Conservation (phyloP, 2,329 filamentous ascomycete species). For the Epichloe coenophiala region DNA sequence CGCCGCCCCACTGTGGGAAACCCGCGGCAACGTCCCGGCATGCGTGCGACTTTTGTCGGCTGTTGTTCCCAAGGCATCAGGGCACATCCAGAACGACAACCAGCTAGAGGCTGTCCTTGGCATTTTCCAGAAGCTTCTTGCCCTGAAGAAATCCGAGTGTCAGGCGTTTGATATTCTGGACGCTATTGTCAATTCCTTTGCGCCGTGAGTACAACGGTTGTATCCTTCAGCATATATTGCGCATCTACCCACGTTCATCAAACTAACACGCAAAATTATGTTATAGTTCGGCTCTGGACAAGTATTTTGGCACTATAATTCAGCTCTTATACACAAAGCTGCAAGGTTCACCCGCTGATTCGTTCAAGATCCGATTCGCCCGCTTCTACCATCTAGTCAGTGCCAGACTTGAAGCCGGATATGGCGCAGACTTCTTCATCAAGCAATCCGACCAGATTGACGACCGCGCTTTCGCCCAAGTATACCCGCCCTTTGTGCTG, state of each 20-base stretch:
- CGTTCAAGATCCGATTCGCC: slow-evolving; percentile 74
- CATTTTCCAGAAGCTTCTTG: slow-evolving; percentile 85
- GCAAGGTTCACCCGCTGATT: slow-evolving; percentile 57
- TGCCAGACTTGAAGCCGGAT: slow-evolving; percentile 62
- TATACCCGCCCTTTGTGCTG: slow-evolving; percentile 80
- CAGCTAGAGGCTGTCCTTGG: slow-evolving; percentile 82
- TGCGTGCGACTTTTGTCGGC: slow-evolving; percentile 73
- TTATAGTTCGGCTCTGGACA: slow-evolving; percentile 48
- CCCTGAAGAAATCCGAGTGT: slow-evolving; percentile 69
- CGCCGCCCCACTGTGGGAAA: slow-evolving; percentile 76
- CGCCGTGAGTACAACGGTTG: slow-evolving; percentile 42
- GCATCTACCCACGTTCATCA: background rate
- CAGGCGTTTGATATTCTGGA: slow-evolving; percentile 88
- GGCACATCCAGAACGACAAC: slow-evolving; percentile 61
- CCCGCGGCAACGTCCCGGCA: slow-evolving; percentile 82
- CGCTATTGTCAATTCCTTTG: slow-evolving; percentile 58
- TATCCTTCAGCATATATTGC: background rate
- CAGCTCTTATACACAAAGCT: slow-evolving; percentile 69
- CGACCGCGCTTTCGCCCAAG: slow-evolving; percentile 61
- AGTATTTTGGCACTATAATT: slow-evolving; percentile 69
- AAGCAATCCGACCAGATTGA: slow-evolving; percentile 72
- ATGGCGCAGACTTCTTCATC: slow-evolving; percentile 88
- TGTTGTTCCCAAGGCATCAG: slow-evolving; percentile 65
- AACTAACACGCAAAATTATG: background rate
- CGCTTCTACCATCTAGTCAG: slow-evolving; percentile 91